Conservation (phyloP, 2,329 filamentous ascomycete species). For the Cryphonectria nitschkei region DNA sequence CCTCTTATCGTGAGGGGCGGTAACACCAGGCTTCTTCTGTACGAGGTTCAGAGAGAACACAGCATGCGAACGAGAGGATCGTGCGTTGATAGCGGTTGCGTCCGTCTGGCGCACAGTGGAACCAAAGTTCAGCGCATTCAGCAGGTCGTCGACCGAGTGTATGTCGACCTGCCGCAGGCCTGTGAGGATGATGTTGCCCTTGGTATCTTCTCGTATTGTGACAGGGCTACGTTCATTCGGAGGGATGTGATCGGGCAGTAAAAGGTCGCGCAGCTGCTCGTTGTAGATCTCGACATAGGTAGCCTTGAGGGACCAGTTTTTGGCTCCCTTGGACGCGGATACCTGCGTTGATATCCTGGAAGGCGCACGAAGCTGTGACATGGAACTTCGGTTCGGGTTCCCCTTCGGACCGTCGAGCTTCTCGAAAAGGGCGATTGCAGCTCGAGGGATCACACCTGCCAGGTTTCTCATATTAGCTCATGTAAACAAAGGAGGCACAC, state of each 20-base stretch:
- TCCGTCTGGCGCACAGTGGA: slow-evolving; percentile 96
- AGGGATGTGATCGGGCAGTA: slow-evolving; percentile 76
- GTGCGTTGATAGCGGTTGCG: slow-evolving; percentile 94
- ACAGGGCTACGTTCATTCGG: slow-evolving; percentile 74
- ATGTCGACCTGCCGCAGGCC: slow-evolving; percentile 87
- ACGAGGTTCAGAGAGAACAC: slow-evolving; percentile 95
- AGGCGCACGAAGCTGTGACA: slow-evolving; percentile 79
- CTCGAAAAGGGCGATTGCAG: slow-evolving; percentile 84
- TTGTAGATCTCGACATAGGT: slow-evolving; percentile 99
- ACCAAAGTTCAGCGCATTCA: slow-evolving; percentile 87
- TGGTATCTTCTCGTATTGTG: slow-evolving; percentile 91
- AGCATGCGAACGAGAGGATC: slow-evolving; percentile 95
- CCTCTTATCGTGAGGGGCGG: slow-evolving; percentile 72
- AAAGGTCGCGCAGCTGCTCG: slow-evolving; percentile 87
- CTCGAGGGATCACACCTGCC: slow-evolving; percentile 90
- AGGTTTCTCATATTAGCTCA: slow-evolving; percentile 28
- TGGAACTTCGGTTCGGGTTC: slow-evolving; percentile 62
- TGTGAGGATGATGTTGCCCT: slow-evolving; percentile 91
- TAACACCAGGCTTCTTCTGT: slow-evolving; percentile 72
- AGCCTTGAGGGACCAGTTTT: slow-evolving; percentile 88
- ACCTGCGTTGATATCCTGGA: slow-evolving; percentile 71
- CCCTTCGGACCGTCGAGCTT: slow-evolving; percentile 67
- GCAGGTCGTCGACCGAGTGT: slow-evolving; percentile 87
- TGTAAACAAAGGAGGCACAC: not conserved
- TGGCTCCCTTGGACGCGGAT: slow-evolving; percentile 58